Percentiles rank a stretch among this genome's conserved stretches.
These are phyloP conservation scores for Ophiostoma ips DNA, from an alignment of 2,329 filamentous ascomycete genomes.

Conservation along the genomic window DNA sequence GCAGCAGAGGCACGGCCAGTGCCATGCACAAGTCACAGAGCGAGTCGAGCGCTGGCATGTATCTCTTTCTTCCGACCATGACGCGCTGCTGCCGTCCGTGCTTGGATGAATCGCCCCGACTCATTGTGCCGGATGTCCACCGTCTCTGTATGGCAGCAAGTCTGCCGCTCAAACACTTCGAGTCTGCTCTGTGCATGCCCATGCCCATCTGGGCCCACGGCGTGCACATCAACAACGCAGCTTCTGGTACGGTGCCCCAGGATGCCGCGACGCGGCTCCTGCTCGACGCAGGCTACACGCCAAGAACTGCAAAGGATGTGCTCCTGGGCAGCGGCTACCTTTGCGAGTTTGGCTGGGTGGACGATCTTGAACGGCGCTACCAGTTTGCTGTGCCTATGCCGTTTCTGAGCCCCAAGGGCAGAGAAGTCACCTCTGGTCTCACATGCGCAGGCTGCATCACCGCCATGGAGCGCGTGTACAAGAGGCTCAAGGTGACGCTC, in stretches of 20 bases:
- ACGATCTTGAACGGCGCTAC: background rate
- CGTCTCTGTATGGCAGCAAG: background rate
- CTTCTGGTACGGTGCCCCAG: conserved; percentile 3
- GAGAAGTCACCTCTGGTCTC: background rate
- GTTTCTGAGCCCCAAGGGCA: background rate
- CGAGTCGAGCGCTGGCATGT: conserved; percentile 2
- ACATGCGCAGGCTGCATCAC: background rate
- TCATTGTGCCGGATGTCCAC: background rate
- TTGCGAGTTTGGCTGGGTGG: background rate
- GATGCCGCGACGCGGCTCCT: background rate
- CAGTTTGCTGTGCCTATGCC: conserved; percentile 2
- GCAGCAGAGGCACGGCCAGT: too few species aligned
- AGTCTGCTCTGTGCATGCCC: background rate
- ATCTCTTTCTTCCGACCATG: conserved; percentile 6
- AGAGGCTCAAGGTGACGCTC: background rate
- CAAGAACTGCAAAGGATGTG: background rate
- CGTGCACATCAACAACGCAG: too few species aligned
- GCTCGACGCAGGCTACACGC: background rate
- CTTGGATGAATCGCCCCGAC: conserved; percentile 6
- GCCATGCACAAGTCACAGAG: background rate
- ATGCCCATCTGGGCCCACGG: background rate
- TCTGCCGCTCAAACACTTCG: background rate
- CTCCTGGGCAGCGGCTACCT: background rate
- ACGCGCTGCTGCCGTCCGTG: conserved; percentile 8
- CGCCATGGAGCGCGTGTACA: background rate